Percentiles rank a stretch among this genome's conserved stretches.
phyloP scores from a whole-genome alignment of 495 filamentous ascomycete genomes.

The Aspergillus saccharolyticus region DNA sequence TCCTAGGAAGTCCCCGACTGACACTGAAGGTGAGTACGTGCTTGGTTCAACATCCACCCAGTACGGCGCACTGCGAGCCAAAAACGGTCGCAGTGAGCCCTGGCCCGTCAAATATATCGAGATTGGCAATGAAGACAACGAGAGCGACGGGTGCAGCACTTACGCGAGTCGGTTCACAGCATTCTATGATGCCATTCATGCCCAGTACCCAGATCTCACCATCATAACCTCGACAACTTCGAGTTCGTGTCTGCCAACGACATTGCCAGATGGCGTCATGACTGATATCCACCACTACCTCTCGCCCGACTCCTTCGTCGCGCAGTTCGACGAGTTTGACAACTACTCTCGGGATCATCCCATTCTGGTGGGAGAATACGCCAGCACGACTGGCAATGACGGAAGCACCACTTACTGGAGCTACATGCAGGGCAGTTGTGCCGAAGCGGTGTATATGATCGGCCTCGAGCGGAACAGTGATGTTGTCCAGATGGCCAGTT shows the following conservation, averaged over 20 bases:
- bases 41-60: constrained; percentile 32
- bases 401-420: neutral
- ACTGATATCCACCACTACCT: constrained; percentile 50
- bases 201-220: constrained; percentile 46
- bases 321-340: constrained; percentile 52
- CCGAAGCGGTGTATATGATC: neutral
- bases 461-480: neutral
- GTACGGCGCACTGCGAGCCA: constrained; percentile 42
- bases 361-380: constrained; percentile 45
- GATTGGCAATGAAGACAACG: constrained; percentile 54
- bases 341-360: constrained; percentile 33
- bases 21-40: constrained; percentile 5
- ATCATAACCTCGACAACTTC: constrained; percentile 36
- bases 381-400: neutral
- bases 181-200: constrained; percentile 45
- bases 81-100: constrained; percentile 42
- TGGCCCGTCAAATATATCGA: constrained; percentile 47
- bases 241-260: constrained; percentile 24
- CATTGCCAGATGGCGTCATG: constrained; percentile 31
- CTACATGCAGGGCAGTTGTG: neutral
- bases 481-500: neutral
- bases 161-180: constrained; percentile 38
- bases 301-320: constrained; percentile 45
- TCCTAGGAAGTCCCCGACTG: neutral
- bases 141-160: constrained; percentile 30